These are phyloP conservation scores for Borovskyia barvae DNA, from an alignment of 208 protist genomes.

Conservation along the genomic window DNA sequence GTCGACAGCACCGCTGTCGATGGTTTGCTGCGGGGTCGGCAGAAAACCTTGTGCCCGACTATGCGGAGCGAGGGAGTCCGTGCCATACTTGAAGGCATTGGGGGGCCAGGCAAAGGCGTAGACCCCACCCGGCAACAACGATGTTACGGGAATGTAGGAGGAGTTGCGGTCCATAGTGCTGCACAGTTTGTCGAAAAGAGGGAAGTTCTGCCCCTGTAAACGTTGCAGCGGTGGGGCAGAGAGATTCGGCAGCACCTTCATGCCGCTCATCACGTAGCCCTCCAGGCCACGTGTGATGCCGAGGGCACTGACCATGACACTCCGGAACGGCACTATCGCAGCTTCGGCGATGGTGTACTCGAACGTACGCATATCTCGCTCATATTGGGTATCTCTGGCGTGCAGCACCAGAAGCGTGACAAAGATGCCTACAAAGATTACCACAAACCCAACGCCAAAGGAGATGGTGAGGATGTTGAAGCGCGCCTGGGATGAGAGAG, in stretches of 20 bases:
- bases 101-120: slow-evolving; percentile 32
- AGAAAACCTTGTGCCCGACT: slow-evolving; percentile 1
- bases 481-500: background rate
- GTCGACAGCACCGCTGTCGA: slow-evolving; percentile 14
- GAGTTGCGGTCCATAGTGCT: slow-evolving; percentile 7
- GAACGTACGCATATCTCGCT: background rate
- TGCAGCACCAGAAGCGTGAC: slow-evolving; percentile 30
- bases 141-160: slow-evolving; percentile 5
- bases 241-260: slow-evolving; percentile 29
- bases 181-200: slow-evolving; percentile 28
- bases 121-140: slow-evolving; percentile 49
- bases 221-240: slow-evolving; percentile 3
- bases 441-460: slow-evolving; percentile 21
- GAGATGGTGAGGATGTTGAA: slow-evolving; percentile 30
- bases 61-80: slow-evolving; percentile 18
- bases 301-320: slow-evolving; percentile 36
- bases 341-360: slow-evolving; percentile 17
- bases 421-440: slow-evolving; percentile 33
- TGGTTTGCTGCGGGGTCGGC: slow-evolving; percentile 21
- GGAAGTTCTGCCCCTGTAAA: slow-evolving; percentile 27
- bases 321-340: slow-evolving; percentile 31
- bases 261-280: slow-evolving; percentile 41
- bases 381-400: background rate
- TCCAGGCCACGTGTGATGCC: slow-evolving; percentile 29
- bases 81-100: background rate